Conservation (phyloP, 495 filamentous ascomycete genomes). For the Podospora australis region DNA sequence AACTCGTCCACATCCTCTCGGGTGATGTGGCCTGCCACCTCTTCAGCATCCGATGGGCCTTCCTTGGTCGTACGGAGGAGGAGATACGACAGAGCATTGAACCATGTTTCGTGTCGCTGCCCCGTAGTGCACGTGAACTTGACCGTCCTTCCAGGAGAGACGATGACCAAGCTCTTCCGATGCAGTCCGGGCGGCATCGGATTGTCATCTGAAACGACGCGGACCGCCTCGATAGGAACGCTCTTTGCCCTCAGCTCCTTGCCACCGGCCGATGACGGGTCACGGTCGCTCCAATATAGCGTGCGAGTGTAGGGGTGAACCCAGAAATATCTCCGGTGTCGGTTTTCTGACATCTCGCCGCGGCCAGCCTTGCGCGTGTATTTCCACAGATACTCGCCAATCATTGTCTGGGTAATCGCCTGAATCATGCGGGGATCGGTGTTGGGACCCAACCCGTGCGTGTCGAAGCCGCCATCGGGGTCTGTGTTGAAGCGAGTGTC, state of each 20-base stretch:
- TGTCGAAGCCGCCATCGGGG: constrained; percentile 48
- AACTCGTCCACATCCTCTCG: constrained; percentile 84
- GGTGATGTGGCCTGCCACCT: constrained; percentile 51
- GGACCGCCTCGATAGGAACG: constrained; percentile 86
- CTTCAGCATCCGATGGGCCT: constrained; percentile 50
- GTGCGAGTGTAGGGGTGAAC: constrained; percentile 96
- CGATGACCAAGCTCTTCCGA: constrained; percentile 81
- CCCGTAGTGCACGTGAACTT: constrained; percentile 92
- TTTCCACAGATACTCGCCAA: constrained; percentile 98
- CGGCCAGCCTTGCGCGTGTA: constrained; percentile 90
- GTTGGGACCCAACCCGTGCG: constrained; percentile 52
- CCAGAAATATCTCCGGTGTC: constrained; percentile 97
- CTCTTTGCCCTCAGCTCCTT: constrained; percentile 84
- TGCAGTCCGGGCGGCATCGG: constrained; percentile 91
- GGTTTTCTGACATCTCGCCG: constrained; percentile 74
- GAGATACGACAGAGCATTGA: constrained; percentile 92
- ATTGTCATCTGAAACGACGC: constrained; percentile 93
- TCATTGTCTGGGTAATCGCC: constrained; percentile 99
- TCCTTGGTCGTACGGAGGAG: constrained; percentile 65
- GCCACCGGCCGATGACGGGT: constrained; percentile 72
- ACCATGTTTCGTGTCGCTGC: constrained; percentile 96
- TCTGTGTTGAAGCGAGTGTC: constrained; percentile 82
- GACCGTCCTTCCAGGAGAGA: constrained; percentile 80
- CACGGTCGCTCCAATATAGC: constrained; percentile 91
- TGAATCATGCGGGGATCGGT: constrained; percentile 98